phyloP scores from a whole-genome alignment of 2,329 filamentous ascomycete species.

The Hirsutella thompsonii region DNA sequence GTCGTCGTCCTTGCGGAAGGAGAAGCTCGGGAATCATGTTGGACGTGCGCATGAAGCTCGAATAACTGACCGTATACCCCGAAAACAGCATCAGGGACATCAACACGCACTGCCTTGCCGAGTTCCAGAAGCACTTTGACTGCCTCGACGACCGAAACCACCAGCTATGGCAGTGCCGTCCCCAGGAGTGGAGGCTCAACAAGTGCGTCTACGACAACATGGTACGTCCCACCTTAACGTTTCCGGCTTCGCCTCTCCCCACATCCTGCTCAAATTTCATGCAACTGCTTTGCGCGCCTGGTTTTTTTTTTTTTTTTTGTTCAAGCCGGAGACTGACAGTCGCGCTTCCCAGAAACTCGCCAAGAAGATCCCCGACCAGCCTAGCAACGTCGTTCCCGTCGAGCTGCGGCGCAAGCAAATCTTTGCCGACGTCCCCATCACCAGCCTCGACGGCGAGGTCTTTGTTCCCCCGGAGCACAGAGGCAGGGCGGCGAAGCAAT shows the following conservation, averaged over 20 bases:
- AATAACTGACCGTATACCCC: too few relatives aligned
- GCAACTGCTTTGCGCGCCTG: too few relatives aligned
- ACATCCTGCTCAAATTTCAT: too few relatives aligned
- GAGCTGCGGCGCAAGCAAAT: slow-evolving; percentile 57
- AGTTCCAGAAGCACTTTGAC: slow-evolving; percentile 90
- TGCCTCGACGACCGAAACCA: slow-evolving; percentile 98
- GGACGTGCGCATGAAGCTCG: too few relatives aligned
- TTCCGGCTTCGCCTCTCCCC: too few relatives aligned
- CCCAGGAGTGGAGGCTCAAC: slow-evolving; percentile 79
- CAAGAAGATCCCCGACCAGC: slow-evolving; percentile 66
- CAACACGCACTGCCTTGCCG: slow-evolving; percentile 82
- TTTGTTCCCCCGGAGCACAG: slow-evolving; percentile 20
- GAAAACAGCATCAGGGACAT: slow-evolving; percentile 70
- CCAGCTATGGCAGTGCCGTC: slow-evolving; percentile 89
- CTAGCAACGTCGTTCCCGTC: slow-evolving; percentile 56
- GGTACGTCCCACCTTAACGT: slow-evolving; percentile 49
- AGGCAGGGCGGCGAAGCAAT: slow-evolving; percentile 22
- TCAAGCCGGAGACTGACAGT: too few relatives aligned
- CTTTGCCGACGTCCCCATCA: slow-evolving; percentile 40
- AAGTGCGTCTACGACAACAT: slow-evolving; percentile 92
- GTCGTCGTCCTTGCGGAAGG: too few relatives aligned
- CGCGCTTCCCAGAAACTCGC: slow-evolving; percentile 76
- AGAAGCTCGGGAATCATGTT: too few relatives aligned
- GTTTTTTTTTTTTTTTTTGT: too few relatives aligned
- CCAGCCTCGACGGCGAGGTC: slow-evolving; percentile 28